These are phyloP conservation scores for Hemileccinum rubropunctum DNA, from an alignment of 768 basidiomycete species.

Conservation along the genomic window DNA sequence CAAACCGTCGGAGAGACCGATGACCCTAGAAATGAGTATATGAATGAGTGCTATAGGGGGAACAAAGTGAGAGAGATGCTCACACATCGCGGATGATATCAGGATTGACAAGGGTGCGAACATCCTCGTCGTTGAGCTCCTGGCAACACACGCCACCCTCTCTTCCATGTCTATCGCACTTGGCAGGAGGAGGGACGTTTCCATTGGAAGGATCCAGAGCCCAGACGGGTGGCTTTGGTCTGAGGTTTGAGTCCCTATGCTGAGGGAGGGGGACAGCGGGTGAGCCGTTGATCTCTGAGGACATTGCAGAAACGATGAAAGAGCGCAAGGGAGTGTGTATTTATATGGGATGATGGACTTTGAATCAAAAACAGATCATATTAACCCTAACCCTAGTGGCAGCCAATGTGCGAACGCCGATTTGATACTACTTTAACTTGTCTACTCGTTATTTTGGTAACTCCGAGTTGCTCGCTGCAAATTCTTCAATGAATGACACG, in stretches of 20 bases:
- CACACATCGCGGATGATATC: constrained; percentile 87
- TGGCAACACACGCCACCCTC: constrained; percentile 81
- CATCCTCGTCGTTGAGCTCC: constrained; percentile 76
- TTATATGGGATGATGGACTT: constrained; percentile 11
- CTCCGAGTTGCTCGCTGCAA: too few relatives aligned
- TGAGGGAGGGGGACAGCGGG: constrained; percentile 21
- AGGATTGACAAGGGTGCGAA: constrained; percentile 80
- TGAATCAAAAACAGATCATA: background rate
- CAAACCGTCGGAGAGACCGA: constrained; percentile 87
- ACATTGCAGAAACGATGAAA: constrained; percentile 13
- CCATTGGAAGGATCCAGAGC: constrained; percentile 46
- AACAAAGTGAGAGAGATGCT: constrained; percentile 26
- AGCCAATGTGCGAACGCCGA: constrained; percentile 13
- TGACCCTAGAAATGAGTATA: constrained; percentile 50
- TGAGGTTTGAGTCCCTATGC: constrained; percentile 4
- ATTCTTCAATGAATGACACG: too few relatives aligned
- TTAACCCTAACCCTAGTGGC: constrained; percentile 13
- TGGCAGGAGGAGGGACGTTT: constrained; percentile 47
- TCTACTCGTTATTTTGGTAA: too few relatives aligned
- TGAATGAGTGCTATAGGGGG: background rate
- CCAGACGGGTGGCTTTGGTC: constrained; percentile 60
- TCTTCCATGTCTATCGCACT: constrained; percentile 55
- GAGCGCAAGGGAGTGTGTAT: background rate
- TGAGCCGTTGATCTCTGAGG: constrained; percentile 13
- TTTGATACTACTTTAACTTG: constrained; percentile 5